A percentile compares a stretch with the other conserved stretches of the same genome.
These are phyloP conservation scores for Musa balbisiana DNA, from an alignment of 202 grass and related monocot species.

Conservation along the genomic window DNA sequence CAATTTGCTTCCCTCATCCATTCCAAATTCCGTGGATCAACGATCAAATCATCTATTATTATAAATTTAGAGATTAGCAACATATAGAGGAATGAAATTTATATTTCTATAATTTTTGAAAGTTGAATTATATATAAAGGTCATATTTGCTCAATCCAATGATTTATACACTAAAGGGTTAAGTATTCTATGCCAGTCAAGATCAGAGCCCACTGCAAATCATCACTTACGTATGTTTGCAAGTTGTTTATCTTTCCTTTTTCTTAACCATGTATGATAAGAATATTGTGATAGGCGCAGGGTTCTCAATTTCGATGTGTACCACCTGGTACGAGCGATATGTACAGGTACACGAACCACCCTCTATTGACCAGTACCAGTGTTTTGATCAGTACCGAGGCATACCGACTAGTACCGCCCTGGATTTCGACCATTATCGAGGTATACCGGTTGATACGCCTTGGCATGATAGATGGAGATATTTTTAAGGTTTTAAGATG, in stretches of 20 bases:
- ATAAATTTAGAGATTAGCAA: conserved; percentile 12
- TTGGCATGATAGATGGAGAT: no score
- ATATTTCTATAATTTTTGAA: neutral
- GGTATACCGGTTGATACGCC: no score
- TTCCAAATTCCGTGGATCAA: conserved; percentile 96
- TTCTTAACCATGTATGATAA: no score
- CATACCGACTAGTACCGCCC: no score
- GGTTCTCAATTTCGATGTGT: no score
- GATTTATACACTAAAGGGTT: neutral
- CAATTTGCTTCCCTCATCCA: conserved; percentile 94
- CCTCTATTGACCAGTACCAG: no score
- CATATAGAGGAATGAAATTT: neutral
- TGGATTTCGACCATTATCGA: no score
- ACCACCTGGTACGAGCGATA: no score
- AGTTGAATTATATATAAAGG: neutral
- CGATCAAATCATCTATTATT: conserved; percentile 78
- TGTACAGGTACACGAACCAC: no score
- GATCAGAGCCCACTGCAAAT: neutral
- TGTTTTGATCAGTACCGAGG: no score
- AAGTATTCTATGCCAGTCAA: neutral
- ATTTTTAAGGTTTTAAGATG: no score
- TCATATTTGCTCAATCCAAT: neutral
- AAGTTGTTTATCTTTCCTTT: neutral
- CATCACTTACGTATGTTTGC: neutral
- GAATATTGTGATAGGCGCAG: no score